Conservation (phyloP, 345 rosid species). For the Euphorbia lathyris region DNA sequence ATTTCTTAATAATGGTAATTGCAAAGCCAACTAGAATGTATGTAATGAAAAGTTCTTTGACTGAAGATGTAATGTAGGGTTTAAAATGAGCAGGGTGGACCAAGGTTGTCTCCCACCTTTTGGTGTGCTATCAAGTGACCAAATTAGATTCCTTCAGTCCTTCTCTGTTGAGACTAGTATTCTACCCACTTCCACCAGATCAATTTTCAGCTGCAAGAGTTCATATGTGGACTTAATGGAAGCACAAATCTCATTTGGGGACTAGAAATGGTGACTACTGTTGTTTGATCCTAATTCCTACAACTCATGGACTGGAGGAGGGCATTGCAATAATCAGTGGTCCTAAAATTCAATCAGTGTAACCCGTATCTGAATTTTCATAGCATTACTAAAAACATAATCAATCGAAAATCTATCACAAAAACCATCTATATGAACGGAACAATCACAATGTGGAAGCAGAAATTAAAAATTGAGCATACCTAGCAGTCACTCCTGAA, state of each 20-base stretch:
- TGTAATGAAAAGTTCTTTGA: slow-evolving; percentile 29
- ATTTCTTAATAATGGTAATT: slow-evolving; percentile 11
- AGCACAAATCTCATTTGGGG: slow-evolving; percentile 10
- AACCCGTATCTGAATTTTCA: background rate
- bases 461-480: background rate
- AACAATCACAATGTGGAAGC: background rate
- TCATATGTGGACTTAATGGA: slow-evolving; percentile 23
- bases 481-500: background rate
- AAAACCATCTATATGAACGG: background rate
- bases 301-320: background rate
- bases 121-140: slow-evolving; percentile 24
- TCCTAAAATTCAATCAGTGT: background rate
- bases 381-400: background rate
- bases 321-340: background rate
- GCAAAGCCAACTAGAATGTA: slow-evolving; percentile 13
- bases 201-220: slow-evolving; percentile 29
- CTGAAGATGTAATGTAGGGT: slow-evolving; percentile 35
- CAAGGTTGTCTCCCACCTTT: slow-evolving; percentile 47
- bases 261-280: background rate
- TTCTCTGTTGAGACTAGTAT: slow-evolving; percentile 27
- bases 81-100: slow-evolving; percentile 45
- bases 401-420: background rate
- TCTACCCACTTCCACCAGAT: slow-evolving; percentile 26
- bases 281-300: slow-evolving; percentile 3
- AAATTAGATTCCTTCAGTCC: slow-evolving; percentile 31